Evolutionary conservation across 2,329 filamentous ascomycete genomes (phyloP), one percentile per base, ranked within the genome.

Genomic region (Raffaelea deltoideospora): DNA sequence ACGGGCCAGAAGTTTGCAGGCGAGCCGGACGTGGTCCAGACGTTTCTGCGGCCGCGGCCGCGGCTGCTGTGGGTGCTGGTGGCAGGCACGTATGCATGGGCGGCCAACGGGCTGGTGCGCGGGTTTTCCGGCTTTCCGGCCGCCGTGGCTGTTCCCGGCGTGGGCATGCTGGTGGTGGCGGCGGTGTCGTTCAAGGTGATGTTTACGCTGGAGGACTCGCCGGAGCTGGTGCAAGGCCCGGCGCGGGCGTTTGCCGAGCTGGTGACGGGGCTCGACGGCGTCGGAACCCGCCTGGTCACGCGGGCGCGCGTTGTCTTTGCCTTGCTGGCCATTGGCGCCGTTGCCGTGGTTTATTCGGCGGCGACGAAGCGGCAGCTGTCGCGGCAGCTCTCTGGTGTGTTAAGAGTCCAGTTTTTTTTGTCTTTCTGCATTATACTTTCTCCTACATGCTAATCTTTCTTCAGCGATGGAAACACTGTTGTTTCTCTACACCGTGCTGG

Each of bases 1-100:
- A 96, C 90, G 0, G 90, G 90, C 5, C 88, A 96, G 52, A 98
- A 98, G 55, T 87, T 85, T 48, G 80, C 90, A 2, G 87, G 87
- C n/a, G 80, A 79, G 28, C 75, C 85, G 20, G 90, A 96, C 50
- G 82, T 96, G 32, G 81, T 82, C 43, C 83, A 79, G 41, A 63
- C 57, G 5, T 79, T 84, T 50, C 63, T 93, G 37, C 60, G 68
- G 14, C 60, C 67, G 0, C 69, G 83, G 39, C 75, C 76, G 3
- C 54, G 63, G 21, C 50, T 81, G 0, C 69, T 98, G 4, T 98
- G 90, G 90, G 46, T 56, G 2, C 57, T 93, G 10, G 67, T 93
- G 18, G 63, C 75, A 28, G 53, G 68, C 11, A 76, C 79, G 1
- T 95, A 95, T 53, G 53, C 72, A 14, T 65, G 76, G 47, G 60